Conservation (phyloP, 2,329 filamentous ascomycete genomes). For the Teratosphaeriaceae sp. region DNA sequence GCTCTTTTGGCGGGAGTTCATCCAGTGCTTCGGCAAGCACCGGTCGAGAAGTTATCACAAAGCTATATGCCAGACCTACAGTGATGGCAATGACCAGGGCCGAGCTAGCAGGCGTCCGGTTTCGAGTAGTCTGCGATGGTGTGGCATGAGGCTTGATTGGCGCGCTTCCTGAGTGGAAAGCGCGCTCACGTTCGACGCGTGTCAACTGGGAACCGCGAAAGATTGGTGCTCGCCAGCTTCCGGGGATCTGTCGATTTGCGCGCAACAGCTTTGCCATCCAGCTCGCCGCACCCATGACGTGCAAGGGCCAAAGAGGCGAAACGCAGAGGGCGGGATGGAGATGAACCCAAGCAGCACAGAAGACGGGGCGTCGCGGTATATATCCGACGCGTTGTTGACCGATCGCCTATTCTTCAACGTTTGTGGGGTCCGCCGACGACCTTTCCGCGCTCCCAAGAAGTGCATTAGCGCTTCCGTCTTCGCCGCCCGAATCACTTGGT, state of each 20-base stretch:
- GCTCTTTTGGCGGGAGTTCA: neutral
- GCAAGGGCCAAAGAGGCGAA: too few relatives aligned
- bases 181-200: neutral
- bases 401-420: too few relatives aligned
- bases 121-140: neutral
- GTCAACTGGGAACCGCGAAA: neutral
- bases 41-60: neutral
- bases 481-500: too few relatives aligned
- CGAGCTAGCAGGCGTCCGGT: neutral
- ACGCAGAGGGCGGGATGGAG: neutral
- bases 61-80: neutral
- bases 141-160: neutral
- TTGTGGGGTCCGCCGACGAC: too few relatives aligned
- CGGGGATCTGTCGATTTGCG: neutral
- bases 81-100: neutral
- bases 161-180: neutral
- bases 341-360: neutral
- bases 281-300: neutral
- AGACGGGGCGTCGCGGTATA: neutral
- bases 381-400: neutral
- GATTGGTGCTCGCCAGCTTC: neutral
- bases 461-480: neutral
- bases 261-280: neutral
- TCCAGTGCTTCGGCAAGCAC: constrained; percentile 1
- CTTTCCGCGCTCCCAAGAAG: too few relatives aligned